Evolutionary conservation across 257 asterid genomes (phyloP).

Genomic region (Avicennia marina): DNA sequence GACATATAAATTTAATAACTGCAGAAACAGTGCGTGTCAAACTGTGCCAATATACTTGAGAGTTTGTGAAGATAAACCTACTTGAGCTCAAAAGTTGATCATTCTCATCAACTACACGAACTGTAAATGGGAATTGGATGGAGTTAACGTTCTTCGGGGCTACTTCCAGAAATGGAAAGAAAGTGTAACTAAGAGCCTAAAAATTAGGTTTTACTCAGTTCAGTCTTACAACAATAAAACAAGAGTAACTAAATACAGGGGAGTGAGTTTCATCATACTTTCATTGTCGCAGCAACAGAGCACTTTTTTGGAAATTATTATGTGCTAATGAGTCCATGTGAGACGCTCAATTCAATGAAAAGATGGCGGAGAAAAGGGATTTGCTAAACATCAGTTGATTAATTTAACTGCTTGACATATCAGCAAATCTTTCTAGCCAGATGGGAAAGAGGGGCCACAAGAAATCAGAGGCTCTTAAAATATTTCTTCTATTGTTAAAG

Average conservation of each 20-base stretch:
- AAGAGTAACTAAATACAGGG: neutral
- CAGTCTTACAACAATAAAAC: neutral
- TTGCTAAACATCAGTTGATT: too few relatives aligned
- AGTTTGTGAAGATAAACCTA: conserved; percentile 7
- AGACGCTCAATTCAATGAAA: neutral
- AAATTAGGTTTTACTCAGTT: neutral
- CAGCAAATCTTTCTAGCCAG: neutral
- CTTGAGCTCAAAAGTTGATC: conserved; percentile 52
- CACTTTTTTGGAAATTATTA: neutral
- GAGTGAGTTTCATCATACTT: neutral
- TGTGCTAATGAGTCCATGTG: neutral
- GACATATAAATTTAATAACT: neutral
- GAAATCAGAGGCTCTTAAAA: neutral
- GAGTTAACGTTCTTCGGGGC: conserved; percentile 65
- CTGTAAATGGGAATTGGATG: conserved; percentile 42
- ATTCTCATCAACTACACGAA: conserved; percentile 50
- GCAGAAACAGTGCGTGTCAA: neutral
- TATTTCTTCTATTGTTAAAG: neutral
- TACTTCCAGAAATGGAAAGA: conserved; percentile 37
- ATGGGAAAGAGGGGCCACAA: neutral
- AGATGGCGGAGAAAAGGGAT: neutral
- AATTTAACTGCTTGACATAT: too few relatives aligned
- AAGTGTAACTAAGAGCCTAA: neutral
- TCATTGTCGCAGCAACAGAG: neutral
- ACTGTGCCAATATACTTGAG: neutral